A percentile compares a stretch with the other conserved stretches of the same genome.
These are phyloP conservation scores for Lentithecium fluviatile DNA, from an alignment of 495 filamentous ascomycete species.

Conservation along the genomic window DNA sequence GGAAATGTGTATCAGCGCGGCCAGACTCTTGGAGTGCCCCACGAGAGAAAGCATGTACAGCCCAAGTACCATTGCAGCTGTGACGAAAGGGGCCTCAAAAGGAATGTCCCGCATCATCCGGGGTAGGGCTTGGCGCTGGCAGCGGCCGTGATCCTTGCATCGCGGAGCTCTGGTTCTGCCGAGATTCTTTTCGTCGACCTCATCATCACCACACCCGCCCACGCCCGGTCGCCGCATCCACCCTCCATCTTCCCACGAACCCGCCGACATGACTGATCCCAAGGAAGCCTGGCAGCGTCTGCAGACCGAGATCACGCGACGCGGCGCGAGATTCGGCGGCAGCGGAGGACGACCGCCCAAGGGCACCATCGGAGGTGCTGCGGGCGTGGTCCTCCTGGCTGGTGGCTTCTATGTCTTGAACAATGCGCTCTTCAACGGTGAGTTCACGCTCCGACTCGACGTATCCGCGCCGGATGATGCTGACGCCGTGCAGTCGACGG, in stretches of 20 bases:
- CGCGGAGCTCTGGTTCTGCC: conserved; percentile 19
- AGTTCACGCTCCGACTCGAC: neutral
- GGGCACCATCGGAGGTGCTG: conserved; percentile 37
- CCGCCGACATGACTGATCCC: conserved; percentile 49
- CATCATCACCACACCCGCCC: neutral
- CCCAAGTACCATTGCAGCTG: too few species aligned
- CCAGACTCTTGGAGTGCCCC: too few species aligned
- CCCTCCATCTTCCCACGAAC: neutral
- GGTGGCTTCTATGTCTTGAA: conserved; percentile 65
- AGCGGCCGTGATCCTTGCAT: conserved; percentile 19
- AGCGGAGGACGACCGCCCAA: conserved; percentile 45
- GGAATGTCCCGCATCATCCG: neutral
- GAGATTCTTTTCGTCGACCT: conserved; percentile 24
- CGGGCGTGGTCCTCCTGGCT: conserved; percentile 59
- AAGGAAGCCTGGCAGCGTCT: conserved; percentile 64
- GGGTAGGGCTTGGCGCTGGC: conserved; percentile 16
- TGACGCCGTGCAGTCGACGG: conserved; percentile 68
- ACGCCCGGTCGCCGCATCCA: conserved; percentile 1
- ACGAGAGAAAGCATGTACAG: too few species aligned
- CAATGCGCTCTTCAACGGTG: conserved; percentile 93
- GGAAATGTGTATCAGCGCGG: too few species aligned
- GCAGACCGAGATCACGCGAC: conserved; percentile 54
- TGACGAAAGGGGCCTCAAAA: neutral
- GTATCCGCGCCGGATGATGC: neutral
- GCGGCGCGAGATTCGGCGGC: conserved; percentile 48